These are phyloP conservation scores for Passalora sequoiae DNA, from an alignment of 2,329 filamentous ascomycete species.

Conservation along the genomic window DNA sequence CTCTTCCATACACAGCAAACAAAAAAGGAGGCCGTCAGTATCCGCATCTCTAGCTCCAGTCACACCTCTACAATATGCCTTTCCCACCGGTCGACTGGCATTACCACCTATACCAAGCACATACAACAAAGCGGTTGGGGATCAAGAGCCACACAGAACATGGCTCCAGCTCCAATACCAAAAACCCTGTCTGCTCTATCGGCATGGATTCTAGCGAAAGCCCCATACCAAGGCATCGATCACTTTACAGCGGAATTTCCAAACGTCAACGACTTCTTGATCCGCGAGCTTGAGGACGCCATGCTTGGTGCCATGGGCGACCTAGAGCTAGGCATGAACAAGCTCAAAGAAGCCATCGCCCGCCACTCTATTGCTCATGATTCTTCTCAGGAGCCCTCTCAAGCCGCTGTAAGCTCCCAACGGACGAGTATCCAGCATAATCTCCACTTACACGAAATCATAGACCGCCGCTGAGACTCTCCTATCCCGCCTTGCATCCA, in stretches of 20 bases:
- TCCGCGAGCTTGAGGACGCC: conserved; percentile 3
- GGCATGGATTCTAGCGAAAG: conserved; percentile 3
- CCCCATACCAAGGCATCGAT: conserved; percentile 4
- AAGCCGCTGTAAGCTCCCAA: too few species aligned
- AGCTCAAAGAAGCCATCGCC: not conserved
- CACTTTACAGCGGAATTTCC: conserved; percentile 2
- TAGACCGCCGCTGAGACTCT: too few species aligned
- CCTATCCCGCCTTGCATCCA: too few species aligned
- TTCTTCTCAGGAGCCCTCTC: too few species aligned
- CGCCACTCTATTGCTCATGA: too few species aligned
- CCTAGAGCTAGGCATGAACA: not conserved
- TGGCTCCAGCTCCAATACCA: not conserved
- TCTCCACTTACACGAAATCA: too few species aligned
- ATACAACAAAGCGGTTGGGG: too few species aligned
- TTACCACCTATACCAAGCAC: not conserved
- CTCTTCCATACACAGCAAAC: not conserved
- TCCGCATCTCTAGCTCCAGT: not conserved
- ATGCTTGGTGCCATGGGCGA: conserved; percentile 1
- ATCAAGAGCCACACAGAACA: too few species aligned
- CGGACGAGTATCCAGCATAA: too few species aligned
- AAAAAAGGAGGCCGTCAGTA: not conserved
- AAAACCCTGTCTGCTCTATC: not conserved
- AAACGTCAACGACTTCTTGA: conserved; percentile 7
- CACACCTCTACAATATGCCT: not conserved
- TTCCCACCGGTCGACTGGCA: conserved; percentile 1